phyloP scores from a whole-genome alignment of 495 filamentous ascomycete species.

The Lasiosphaeris hirsuta region DNA sequence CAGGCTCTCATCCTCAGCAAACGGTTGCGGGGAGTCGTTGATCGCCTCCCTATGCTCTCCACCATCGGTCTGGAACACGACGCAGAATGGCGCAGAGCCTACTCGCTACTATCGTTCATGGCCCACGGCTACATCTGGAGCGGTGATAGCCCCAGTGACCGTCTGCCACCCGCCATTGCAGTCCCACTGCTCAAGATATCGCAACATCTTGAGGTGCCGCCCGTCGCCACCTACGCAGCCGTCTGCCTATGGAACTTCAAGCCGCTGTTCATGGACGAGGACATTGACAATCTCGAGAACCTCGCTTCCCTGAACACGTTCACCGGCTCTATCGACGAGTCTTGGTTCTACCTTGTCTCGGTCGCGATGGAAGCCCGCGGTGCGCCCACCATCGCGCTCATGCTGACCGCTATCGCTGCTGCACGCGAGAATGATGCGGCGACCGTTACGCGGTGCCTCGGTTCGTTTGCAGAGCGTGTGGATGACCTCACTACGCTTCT shows the following conservation, averaged over 20 bases:
- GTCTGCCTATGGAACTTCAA: constrained; percentile 96
- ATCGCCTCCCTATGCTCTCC: constrained; percentile 75
- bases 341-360: constrained; percentile 96
- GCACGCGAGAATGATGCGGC: constrained; percentile 66
- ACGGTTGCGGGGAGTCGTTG: constrained; percentile 70
- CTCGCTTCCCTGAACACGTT: constrained; percentile 82
- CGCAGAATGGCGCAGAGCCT: constrained; percentile 89
- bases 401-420: constrained; percentile 82
- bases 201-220: constrained; percentile 77
- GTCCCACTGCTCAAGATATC: constrained; percentile 78
- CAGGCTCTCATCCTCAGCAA: constrained; percentile 81
- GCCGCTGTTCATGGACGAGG: constrained; percentile 76
- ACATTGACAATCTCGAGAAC: constrained; percentile 77
- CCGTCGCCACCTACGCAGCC: constrained; percentile 91
- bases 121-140: constrained; percentile 95
- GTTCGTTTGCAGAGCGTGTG: constrained; percentile 75
- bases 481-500: constrained; percentile 76
- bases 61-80: constrained; percentile 75
- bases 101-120: constrained; percentile 82
- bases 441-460: constrained; percentile 71
- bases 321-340: constrained; percentile 94
- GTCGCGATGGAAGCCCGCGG: constrained; percentile 94
- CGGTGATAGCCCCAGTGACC: constrained; percentile 75
- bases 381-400: constrained; percentile 80
- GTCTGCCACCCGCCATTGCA: constrained; percentile 78